Conservation (phyloP, 75 land plant genomes). For the Pinus albicaulis region DNA sequence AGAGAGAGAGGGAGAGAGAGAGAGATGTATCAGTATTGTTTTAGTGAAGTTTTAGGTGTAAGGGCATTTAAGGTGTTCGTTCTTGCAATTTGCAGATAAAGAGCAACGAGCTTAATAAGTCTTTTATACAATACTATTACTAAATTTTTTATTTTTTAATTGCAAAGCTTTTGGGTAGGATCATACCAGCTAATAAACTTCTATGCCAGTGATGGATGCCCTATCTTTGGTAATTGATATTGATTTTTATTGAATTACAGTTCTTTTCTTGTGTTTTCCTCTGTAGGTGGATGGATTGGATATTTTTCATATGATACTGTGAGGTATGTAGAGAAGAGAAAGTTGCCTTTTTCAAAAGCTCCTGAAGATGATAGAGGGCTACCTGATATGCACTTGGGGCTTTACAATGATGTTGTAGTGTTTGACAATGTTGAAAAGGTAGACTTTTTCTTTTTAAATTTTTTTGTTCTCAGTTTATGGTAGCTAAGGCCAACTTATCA, state of each 20-base stretch:
- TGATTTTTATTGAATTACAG: neutral
- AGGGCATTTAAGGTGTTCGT: too few species aligned
- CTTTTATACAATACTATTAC: neutral
- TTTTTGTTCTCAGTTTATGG: neutral
- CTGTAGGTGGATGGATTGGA: conserved; percentile 97
- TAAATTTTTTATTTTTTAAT: neutral
- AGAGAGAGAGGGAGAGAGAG: too few species aligned
- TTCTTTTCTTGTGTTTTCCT: neutral
- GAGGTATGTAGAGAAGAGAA: conserved; percentile 92
- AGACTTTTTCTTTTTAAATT: neutral
- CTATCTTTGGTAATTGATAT: neutral
- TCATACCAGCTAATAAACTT: neutral
- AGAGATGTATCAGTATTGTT: neutral
- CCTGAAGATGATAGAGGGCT: conserved; percentile 88
- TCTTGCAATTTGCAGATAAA: too few species aligned
- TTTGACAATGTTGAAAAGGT: conserved; percentile 99
- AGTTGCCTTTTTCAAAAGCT: conserved; percentile 83
- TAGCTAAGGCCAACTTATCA: neutral
- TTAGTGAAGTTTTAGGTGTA: neutral
- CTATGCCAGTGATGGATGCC: neutral
- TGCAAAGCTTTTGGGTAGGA: neutral
- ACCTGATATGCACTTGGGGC: conserved; percentile 95
- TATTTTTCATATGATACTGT: conserved; percentile 98
- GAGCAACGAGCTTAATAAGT: neutral
- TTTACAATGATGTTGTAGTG: conserved; percentile 89